These are phyloP conservation scores for Cotoneaster glaucophyllus DNA, from an alignment of 306 rosid species.

Conservation along the genomic window DNA sequence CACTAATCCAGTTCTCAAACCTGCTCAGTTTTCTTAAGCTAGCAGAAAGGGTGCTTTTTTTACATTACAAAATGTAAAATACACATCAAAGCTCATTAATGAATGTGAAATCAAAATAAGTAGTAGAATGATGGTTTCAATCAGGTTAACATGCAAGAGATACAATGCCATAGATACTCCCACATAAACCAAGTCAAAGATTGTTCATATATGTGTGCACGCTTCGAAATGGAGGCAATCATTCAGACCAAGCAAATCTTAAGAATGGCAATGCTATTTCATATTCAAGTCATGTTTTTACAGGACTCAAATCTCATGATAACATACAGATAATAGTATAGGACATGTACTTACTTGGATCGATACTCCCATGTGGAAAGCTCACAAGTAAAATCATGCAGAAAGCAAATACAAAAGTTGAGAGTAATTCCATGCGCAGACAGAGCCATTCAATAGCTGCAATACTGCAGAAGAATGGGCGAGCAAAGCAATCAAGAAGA, in stretches of 20 bases:
- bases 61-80: background rate
- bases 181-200: background rate
- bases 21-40: background rate
- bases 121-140: background rate
- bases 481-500: constrained; percentile 91
- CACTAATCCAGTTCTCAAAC: background rate
- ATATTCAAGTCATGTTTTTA: constrained; percentile 4
- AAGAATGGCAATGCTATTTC: background rate
- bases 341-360: constrained; percentile 71
- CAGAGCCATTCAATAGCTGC: constrained; percentile 99
- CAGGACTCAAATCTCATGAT: constrained; percentile 5
- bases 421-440: constrained; percentile 89
- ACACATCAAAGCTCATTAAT: constrained; percentile 1
- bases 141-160: background rate
- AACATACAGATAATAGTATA: constrained; percentile 5
- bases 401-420: constrained; percentile 91
- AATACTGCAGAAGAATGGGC: constrained; percentile 98
- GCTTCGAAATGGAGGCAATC: background rate
- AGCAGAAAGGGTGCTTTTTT: background rate
- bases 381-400: constrained; percentile 96
- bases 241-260: background rate
- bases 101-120: background rate
- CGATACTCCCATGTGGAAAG: constrained; percentile 87
- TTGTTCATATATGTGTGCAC: background rate
- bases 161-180: background rate